Base-by-base conservation (phyloP, 176 grass and related monocot genomes). In the Rhipidocladum racemiflorum region DNA sequence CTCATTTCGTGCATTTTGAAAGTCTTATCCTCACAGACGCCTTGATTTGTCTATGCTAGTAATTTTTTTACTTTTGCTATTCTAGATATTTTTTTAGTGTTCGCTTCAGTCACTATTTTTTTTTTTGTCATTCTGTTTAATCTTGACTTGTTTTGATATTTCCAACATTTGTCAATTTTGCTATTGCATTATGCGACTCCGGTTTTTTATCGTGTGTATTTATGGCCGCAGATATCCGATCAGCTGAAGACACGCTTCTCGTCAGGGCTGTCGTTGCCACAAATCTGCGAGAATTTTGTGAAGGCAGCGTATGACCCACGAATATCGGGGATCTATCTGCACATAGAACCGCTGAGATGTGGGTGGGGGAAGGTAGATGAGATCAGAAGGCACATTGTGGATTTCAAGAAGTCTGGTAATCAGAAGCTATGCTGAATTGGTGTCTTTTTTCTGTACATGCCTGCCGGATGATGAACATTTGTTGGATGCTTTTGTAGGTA, bases 301-400 rank as follows among this genome's bases (percentile, higher is more conserved):
- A 98, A 98, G 87, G 96, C 92, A 23, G 89, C 90, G 42, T 98
- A 98, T 85, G 96, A 98, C 68, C 87, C 96, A 78, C 90, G 90
- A 49, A 90, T 98, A 91, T 89, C 90, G 4, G 96, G 96, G 76
- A 77, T 98, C 21, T 98, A 95, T 80, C 82, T 95, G 77, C 90
- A 98, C 63, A 93, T 95, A 74, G 92, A 98, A 51, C 86, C 92
- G 1, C 85, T 95, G 54, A 86, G 85, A 25, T 98, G 96, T 61
- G 96, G 96, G 27, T 98, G 96, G 96, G 92, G 88, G 7, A 98
- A 93, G 90, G 84, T 93, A 45, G 96, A 98, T 68, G 96, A 93
- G 61, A 98, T 98, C 79, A 81, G 96, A 46, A 88, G 96, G 80
- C 96, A 95, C 81, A 91, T 98, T 81, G 38, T 91, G 36, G 87